Evolutionary conservation across 2,329 filamentous ascomycete species (phyloP).

Genomic region (Periconia sp.): DNA sequence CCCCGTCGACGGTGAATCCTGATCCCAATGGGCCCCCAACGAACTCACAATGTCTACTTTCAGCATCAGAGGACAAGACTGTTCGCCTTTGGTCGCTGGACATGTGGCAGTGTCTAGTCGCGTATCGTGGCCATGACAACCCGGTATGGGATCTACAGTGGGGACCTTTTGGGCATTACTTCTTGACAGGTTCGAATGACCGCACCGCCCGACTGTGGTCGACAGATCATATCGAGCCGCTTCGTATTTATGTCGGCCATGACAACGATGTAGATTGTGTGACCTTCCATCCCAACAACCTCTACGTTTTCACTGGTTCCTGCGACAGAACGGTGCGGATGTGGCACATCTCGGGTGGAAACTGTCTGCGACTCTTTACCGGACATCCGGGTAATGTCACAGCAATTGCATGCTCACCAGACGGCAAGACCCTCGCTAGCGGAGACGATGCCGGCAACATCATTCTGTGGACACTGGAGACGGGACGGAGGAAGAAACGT

Average conservation of each 20-base stretch:
- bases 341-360: conserved; percentile 91
- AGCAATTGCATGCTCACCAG: conserved; percentile 79
- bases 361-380: conserved; percentile 86
- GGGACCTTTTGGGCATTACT: conserved; percentile 95
- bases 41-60: conserved; percentile 76
- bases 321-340: conserved; percentile 94
- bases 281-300: conserved; percentile 92
- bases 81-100: conserved; percentile 93
- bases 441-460: conserved; percentile 89
- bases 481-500: conserved; percentile 82
- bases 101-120: conserved; percentile 85
- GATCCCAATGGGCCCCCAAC: conserved; percentile 55
- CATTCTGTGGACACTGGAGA: conserved; percentile 90
- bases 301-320: conserved; percentile 90
- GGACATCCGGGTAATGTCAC: conserved; percentile 89
- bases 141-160: conserved; percentile 87
- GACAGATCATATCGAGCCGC: conserved; percentile 86
- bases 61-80: conserved; percentile 82
- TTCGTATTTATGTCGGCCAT: conserved; percentile 87
- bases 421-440: conserved; percentile 87
- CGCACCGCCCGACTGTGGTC: conserved; percentile 89
- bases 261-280: conserved; percentile 89
- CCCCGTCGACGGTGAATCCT: conserved; percentile 62
- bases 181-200: conserved; percentile 83
- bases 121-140: conserved; percentile 90